Evolutionary conservation across 345 rosid genomes (phyloP).

Genomic region (Camelina sativa): DNA sequence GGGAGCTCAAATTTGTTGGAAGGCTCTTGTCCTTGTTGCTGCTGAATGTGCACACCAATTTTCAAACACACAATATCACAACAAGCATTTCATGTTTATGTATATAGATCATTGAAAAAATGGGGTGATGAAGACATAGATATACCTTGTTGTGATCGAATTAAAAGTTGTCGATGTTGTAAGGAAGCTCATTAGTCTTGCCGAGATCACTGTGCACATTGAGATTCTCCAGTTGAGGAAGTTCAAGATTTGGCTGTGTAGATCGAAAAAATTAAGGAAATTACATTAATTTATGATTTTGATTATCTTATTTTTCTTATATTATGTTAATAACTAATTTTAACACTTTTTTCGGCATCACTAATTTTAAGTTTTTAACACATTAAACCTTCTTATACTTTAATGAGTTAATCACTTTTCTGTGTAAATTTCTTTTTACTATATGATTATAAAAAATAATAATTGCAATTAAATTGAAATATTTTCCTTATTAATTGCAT

Average conservation of each 20-base stretch:
- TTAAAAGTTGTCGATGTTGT: slow-evolving; percentile 13
- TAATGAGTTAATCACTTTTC: too few relatives aligned
- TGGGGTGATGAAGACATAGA: not conserved
- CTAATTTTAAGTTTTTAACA: too few relatives aligned
- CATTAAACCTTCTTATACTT: too few relatives aligned
- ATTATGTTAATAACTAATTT: too few relatives aligned
- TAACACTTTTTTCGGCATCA: too few relatives aligned
- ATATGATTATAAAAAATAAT: too few relatives aligned
- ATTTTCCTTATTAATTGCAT: too few relatives aligned
- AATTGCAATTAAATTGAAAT: too few relatives aligned
- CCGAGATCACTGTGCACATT: slow-evolving; percentile 12
- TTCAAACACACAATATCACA: not conserved
- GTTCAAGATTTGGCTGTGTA: slow-evolving; percentile 18
- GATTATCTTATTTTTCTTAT: too few relatives aligned
- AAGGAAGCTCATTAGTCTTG: slow-evolving; percentile 18
- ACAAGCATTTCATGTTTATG: not conserved
- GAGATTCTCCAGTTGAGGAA: slow-evolving; percentile 29
- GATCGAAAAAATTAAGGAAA: too few relatives aligned
- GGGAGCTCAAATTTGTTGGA: slow-evolving; percentile 25
- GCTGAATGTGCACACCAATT: slow-evolving; percentile 3
- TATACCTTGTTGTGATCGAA: slow-evolving; percentile 32
- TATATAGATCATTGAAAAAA: not conserved
- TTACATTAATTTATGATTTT: too few relatives aligned
- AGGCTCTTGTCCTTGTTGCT: slow-evolving; percentile 26
- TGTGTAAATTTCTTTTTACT: too few relatives aligned